phyloP scores from a whole-genome alignment of 768 basidiomycete genomes.

The Candolleomyces efflorescens region DNA sequence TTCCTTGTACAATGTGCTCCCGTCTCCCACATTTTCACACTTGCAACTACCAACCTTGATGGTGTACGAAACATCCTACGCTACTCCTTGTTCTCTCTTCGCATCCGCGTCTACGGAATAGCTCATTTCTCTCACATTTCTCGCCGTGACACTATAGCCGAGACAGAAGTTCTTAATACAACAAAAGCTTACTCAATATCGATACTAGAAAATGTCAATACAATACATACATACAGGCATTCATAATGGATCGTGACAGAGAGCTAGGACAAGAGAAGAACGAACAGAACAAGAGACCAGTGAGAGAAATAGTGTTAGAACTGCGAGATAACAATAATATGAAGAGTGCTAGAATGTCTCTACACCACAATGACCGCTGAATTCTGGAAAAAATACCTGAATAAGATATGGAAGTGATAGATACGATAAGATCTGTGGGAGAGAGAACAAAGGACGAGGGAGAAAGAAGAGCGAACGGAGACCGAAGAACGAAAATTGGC shows the following conservation, averaged over 20 bases:
- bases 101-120: neutral
- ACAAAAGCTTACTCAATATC: neutral
- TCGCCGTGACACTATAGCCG: neutral
- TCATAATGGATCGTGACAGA: constrained; percentile 8
- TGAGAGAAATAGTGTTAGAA: neutral
- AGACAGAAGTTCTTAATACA: neutral
- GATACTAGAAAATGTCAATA: neutral
- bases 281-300: neutral
- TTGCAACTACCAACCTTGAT: neutral
- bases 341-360: neutral
- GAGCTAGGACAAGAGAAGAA: neutral
- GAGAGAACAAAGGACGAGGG: neutral
- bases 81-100: neutral
- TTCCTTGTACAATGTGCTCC: neutral
- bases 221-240: constrained; percentile 1
- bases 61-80: neutral
- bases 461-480: neutral
- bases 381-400: neutral
- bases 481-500: neutral
- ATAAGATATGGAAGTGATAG: neutral
- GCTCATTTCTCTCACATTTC: neutral
- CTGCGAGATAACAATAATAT: neutral
- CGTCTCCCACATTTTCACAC: neutral
- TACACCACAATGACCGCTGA: neutral
- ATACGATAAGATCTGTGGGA: neutral